These are phyloP conservation scores for Saccharomycopsis guyanensis DNA, from an alignment of 805 yeast genomes.

Conservation along the genomic window DNA sequence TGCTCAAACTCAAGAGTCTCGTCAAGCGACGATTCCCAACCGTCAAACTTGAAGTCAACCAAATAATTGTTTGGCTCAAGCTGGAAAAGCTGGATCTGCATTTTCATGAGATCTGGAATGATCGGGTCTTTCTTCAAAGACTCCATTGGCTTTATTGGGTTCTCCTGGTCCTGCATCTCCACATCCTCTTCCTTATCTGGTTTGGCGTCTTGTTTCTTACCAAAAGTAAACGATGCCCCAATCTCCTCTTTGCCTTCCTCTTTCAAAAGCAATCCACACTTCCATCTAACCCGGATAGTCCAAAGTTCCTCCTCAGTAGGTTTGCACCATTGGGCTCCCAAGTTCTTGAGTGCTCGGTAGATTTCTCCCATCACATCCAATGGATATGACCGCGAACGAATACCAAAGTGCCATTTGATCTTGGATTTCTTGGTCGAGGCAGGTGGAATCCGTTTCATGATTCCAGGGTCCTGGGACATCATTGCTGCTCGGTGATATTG, in stretches of 20 bases:
- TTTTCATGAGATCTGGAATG: constrained; percentile 79
- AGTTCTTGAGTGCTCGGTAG: constrained; percentile 82
- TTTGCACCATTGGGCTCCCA: constrained; percentile 96
- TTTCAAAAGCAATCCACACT: constrained; percentile 36
- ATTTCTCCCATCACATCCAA: constrained; percentile 98
- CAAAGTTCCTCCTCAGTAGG: constrained; percentile 93
- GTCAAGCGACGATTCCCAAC: constrained; percentile 63
- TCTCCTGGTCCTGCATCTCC: constrained; percentile 21
- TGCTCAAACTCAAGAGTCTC: constrained; percentile 21
- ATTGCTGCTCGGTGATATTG: constrained; percentile 90
- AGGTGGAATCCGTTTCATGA: constrained; percentile 35
- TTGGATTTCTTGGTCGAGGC: constrained; percentile 60
- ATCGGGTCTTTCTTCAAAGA: constrained; percentile 23
- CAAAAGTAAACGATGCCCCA: constrained; percentile 18
- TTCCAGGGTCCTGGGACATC: constrained; percentile 43
- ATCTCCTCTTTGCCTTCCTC: constrained; percentile 9
- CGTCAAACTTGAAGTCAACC: constrained; percentile 96
- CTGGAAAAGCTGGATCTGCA: constrained; percentile 95
- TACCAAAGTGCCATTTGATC: constrained; percentile 98
- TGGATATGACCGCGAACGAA: constrained; percentile 91
- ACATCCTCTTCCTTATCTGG: constrained; percentile 23
- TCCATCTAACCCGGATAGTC: constrained; percentile 96
- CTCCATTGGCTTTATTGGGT: not conserved
- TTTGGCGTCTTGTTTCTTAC: constrained; percentile 8
- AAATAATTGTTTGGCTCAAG: constrained; percentile 92